Base-by-base conservation (phyloP, 495 filamentous ascomycete genomes). In the Podospora didyma region DNA sequence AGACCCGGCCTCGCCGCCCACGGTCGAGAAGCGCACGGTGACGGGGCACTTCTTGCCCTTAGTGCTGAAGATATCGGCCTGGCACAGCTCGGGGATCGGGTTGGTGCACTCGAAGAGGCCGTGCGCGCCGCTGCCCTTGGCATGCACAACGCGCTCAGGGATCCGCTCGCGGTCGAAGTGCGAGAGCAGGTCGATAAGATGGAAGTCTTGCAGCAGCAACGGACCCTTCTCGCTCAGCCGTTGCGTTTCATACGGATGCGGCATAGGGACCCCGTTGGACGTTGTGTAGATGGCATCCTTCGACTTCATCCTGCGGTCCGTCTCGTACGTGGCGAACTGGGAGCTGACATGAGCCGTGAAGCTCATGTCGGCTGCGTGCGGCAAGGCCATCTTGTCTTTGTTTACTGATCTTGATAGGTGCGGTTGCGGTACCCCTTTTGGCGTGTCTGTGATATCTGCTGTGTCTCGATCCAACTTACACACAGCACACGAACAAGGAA, bases 21-120 rank as follows among this genome's bases (percentile, higher is more conserved):
- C 86, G n/a, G 88, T 90, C 1, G 86, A 89, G 71, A 89, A 88
- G 6, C 87, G 85, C 17, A 75, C 77, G 24, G 86, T 75, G 45
- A 79, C 63, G 49, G 80, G 78, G 26, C 86, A 88, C 73, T 89
- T 87, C 70, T 87, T 86, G 61, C 87, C 87, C 28, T 83, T 69
- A 3, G 71, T 75, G 57, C 69, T 81, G 59, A 89, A 80, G 76
- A 90, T 58, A 20, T 59, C 59, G 49, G 37, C 44, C 10, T 47
- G 41, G 7, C 69, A 66, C 11, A 52, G 58, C 9, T 62, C 62
- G 6, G 69, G 75, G 54, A 67, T 77, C 54, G 85, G 80, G 53
- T 76, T 62, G 20, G 82, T 84, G 28, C 82, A 80, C 62, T 82
- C 76, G 67, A 88, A 88, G 44, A 81, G 76, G 14, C 85, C 85